phyloP scores from a whole-genome alignment of 768 basidiomycete species.

The Coprinopsis marcescibilis region DNA sequence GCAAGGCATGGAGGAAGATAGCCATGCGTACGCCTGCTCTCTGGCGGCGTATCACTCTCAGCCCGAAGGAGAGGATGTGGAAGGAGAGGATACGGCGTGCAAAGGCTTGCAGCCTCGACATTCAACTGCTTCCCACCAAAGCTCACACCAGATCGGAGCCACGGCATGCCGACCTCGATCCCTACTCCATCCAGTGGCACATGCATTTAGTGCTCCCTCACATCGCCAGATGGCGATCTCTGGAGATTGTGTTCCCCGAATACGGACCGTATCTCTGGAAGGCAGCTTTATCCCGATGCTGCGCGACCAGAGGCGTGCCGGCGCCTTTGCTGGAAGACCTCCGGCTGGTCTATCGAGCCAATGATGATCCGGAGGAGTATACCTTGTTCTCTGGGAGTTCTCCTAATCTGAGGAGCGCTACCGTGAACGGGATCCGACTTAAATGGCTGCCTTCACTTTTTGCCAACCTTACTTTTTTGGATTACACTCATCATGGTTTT shows the following conservation, averaged over 20 bases:
- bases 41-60: constrained; percentile 57
- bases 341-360: constrained; percentile 51
- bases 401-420: constrained; percentile 49
- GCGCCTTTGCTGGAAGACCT: constrained; percentile 48
- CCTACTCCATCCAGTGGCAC: constrained; percentile 49
- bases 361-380: constrained; percentile 68
- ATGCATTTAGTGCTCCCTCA: constrained; percentile 53
- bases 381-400: constrained; percentile 56
- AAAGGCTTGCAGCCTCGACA: constrained; percentile 54
- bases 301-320: constrained; percentile 29
- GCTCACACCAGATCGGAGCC: constrained; percentile 20
- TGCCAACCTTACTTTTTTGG: constrained; percentile 53
- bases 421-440: constrained; percentile 60
- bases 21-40: constrained; percentile 54
- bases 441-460: constrained; percentile 60
- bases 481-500: constrained; percentile 72
- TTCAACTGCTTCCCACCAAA: constrained; percentile 38
- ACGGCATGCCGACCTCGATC: constrained; percentile 30
- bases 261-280: constrained; percentile 67
- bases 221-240: constrained; percentile 55
- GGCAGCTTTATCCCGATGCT: constrained; percentile 53
- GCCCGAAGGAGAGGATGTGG: constrained; percentile 52
- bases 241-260: constrained; percentile 48
- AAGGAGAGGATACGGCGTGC: constrained; percentile 55
- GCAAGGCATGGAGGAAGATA: constrained; percentile 56